These are phyloP conservation scores for Termitomyces sp. DNA, from an alignment of 768 basidiomycete species.

Conservation along the genomic window DNA sequence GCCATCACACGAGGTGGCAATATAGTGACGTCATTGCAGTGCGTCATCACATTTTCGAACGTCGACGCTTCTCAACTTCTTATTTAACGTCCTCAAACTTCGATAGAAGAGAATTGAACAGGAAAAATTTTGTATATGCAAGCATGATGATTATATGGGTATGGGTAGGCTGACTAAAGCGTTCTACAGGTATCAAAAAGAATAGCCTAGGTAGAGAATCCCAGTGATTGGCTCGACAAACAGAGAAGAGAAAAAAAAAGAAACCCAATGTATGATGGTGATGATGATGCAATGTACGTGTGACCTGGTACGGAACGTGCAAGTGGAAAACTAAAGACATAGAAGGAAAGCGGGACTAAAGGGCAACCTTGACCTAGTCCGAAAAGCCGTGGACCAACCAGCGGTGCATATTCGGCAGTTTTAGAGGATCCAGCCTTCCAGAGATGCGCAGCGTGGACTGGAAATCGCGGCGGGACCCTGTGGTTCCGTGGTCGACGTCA, in stretches of 20 bases:
- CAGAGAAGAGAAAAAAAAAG: neutral
- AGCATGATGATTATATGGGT: slow-evolving; percentile 10
- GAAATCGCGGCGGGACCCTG: neutral
- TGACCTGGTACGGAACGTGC: slow-evolving; percentile 3
- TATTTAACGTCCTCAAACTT: neutral
- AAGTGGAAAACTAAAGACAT: neutral
- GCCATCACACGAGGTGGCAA: neutral
- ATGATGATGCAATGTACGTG: neutral
- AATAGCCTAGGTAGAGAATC: neutral
- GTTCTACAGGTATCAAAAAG: slow-evolving; percentile 7
- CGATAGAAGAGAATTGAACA: neutral
- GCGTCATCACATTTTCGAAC: neutral
- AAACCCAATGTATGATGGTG: neutral
- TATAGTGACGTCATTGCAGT: neutral
- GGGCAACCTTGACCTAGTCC: neutral
- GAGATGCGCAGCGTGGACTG: neutral
- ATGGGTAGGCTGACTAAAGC: slow-evolving; percentile 12
- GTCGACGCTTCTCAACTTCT: neutral
- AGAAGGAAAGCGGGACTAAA: neutral
- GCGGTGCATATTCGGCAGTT: slow-evolving; percentile 9
- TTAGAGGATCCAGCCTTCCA: neutral
- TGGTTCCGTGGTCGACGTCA: neutral
- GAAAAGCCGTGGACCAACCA: slow-evolving; percentile 7
- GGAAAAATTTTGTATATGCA: neutral
- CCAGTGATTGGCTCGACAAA: neutral